phyloP scores from a whole-genome alignment of 352 stramenopile genomes.

The Phytophthora vignae region DNA sequence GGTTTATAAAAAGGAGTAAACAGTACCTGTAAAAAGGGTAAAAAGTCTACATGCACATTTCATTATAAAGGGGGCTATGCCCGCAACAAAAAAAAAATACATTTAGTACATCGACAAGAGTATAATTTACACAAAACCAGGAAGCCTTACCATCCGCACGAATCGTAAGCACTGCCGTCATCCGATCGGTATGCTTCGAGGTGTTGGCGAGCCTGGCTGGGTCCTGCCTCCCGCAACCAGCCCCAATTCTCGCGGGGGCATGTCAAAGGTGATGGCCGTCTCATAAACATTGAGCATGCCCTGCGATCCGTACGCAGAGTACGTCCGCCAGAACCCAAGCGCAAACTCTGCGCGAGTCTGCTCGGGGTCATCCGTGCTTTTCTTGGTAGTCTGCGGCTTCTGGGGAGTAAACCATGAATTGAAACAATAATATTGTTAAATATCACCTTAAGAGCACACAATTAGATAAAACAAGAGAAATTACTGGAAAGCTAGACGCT shows the following conservation, averaged over 20 bases:
- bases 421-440: background rate
- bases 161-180: background rate
- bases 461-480: background rate
- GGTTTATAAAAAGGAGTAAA: too few species aligned
- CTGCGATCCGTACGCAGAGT: background rate
- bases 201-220: background rate
- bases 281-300: background rate
- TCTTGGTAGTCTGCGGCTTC: background rate
- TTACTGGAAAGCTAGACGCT: background rate
- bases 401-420: background rate
- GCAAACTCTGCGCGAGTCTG: background rate
- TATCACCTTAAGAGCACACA: background rate
- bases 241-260: background rate
- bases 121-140: too few species aligned
- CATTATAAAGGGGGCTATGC: too few species aligned
- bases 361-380: background rate
- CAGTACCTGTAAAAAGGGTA: too few species aligned
- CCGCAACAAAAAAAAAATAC: background rate
- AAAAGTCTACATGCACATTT: too few species aligned
- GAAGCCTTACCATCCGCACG: background rate
- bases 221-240: background rate
- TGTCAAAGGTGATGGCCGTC: background rate
- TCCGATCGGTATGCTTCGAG: background rate
- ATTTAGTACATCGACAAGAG: background rate
- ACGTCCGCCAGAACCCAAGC: background rate